Evolutionary conservation across 1,139 yeast species (phyloP).

Genomic region (Pichia sp.): DNA sequence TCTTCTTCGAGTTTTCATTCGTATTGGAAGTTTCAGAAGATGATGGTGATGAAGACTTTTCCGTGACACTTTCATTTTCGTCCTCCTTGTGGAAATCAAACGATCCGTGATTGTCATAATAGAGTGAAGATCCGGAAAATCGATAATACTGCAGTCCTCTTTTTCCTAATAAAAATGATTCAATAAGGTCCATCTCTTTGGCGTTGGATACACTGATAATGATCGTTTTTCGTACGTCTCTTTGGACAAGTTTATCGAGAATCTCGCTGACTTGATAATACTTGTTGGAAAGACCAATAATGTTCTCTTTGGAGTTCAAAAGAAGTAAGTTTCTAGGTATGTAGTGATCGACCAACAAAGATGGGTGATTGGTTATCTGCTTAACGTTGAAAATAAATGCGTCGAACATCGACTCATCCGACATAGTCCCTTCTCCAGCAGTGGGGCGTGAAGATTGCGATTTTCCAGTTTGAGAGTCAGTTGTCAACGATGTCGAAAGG

Average conservation of each 20-base stretch:
- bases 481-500: not conserved
- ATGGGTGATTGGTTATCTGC: slow-evolving; percentile 58
- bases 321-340: slow-evolving; percentile 63
- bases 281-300: slow-evolving; percentile 55
- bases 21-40: not conserved
- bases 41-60: not conserved
- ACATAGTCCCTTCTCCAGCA: slow-evolving; percentile 20
- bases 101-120: slow-evolving; percentile 34
- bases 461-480: not conserved
- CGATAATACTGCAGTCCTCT: slow-evolving; percentile 48
- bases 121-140: slow-evolving; percentile 56
- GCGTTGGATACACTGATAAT: slow-evolving; percentile 57
- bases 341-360: slow-evolving; percentile 67
- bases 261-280: slow-evolving; percentile 51
- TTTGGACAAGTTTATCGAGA: slow-evolving; percentile 34
- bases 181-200: slow-evolving; percentile 67
- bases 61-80: slow-evolving; percentile 13
- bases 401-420: slow-evolving; percentile 34
- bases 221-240: slow-evolving; percentile 32
- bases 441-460: not conserved
- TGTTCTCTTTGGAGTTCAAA: slow-evolving; percentile 57
- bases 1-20: not conserved
- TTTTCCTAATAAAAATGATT: slow-evolving; percentile 63
- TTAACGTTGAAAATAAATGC: slow-evolving; percentile 49
- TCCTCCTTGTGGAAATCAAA: slow-evolving; percentile 25